phyloP scores from a whole-genome alignment of 2,329 filamentous ascomycete species.

The Ophiostoma tasmaniense region DNA sequence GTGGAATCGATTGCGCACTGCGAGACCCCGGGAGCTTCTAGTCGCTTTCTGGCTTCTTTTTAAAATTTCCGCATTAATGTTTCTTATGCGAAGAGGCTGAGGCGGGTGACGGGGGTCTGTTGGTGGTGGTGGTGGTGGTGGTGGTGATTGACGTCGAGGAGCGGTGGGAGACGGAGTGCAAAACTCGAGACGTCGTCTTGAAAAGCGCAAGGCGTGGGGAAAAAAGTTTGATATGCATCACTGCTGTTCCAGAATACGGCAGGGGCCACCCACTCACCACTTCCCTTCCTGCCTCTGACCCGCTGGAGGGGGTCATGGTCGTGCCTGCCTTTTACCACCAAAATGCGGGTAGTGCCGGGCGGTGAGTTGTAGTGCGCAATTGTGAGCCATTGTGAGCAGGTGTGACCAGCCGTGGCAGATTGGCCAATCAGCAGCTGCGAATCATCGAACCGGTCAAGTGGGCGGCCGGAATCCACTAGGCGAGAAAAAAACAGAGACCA shows the following conservation, averaged over 20 bases:
- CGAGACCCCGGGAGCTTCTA: neutral
- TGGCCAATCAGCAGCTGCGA: slow-evolving; percentile 30
- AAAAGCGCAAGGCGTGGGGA: slow-evolving; percentile 3
- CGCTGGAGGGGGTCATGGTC: neutral
- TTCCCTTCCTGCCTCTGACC: neutral
- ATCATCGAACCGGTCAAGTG: slow-evolving; percentile 8
- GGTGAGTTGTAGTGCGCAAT: slow-evolving; percentile 8
- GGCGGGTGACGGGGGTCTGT: slow-evolving; percentile 4
- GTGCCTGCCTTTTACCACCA: neutral
- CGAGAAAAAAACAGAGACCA: slow-evolving; percentile 5
- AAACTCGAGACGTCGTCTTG: slow-evolving; percentile 5
- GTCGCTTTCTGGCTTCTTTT: neutral
- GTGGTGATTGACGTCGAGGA: neutral
- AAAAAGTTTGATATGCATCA: slow-evolving; percentile 18
- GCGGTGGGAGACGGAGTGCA: neutral
- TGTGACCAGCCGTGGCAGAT: neutral
- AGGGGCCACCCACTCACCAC: neutral
- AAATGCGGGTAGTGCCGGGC: slow-evolving; percentile 17
- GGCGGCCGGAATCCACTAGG: slow-evolving; percentile 5
- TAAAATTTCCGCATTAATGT: slow-evolving; percentile 12
- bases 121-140: neutral
- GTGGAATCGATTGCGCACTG: neutral
- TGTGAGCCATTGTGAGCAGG: neutral
- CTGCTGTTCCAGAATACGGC: slow-evolving; percentile 15
- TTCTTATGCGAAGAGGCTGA: slow-evolving; percentile 14